These are phyloP conservation scores for Ogataea henricii DNA, from an alignment of 805 yeast genomes.

Conservation along the genomic window DNA sequence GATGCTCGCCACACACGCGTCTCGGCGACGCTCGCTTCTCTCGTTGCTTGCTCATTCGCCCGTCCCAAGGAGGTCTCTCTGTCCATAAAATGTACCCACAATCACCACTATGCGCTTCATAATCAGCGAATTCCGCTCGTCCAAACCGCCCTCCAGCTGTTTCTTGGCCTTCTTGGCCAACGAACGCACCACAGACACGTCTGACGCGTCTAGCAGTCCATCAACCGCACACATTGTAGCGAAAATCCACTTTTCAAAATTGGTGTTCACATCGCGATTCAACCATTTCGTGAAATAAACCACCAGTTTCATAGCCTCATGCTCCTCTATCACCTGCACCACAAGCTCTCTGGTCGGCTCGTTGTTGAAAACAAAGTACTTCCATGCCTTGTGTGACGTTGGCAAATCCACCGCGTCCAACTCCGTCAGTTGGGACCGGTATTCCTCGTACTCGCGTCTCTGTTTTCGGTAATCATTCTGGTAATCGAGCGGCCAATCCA, in stretches of 20 bases:
- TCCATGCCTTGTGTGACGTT: slow-evolving; percentile 44
- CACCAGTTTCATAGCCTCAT: slow-evolving; percentile 37
- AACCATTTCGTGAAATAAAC: slow-evolving; percentile 48
- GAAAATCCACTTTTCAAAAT: slow-evolving; percentile 43
- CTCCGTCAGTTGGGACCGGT: slow-evolving; percentile 24
- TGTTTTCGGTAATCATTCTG: slow-evolving; percentile 18
- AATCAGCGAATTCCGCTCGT: slow-evolving; percentile 18
- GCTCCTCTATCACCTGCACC: slow-evolving; percentile 38
- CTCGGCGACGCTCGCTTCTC: not conserved
- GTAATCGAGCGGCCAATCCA: slow-evolving; percentile 12
- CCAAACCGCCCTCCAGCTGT: slow-evolving; percentile 24
- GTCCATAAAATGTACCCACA: slow-evolving; percentile 27
- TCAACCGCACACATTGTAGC: slow-evolving; percentile 42
- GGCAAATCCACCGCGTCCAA: slow-evolving; percentile 39
- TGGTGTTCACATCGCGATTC: slow-evolving; percentile 31
- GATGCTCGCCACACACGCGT: too few species aligned
- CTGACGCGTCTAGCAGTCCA: slow-evolving; percentile 38
- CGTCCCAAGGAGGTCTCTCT: slow-evolving; percentile 27
- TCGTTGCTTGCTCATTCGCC: not conserved
- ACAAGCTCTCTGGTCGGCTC: slow-evolving; percentile 36
- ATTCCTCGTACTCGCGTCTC: slow-evolving; percentile 22
- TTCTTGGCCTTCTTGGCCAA: slow-evolving; percentile 40
- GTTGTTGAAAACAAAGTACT: slow-evolving; percentile 37
- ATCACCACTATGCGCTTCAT: slow-evolving; percentile 24
- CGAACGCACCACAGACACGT: slow-evolving; percentile 43